Base-by-base conservation (phyloP, 164 flowering plant genomes). In the Platanus orientalis region DNA sequence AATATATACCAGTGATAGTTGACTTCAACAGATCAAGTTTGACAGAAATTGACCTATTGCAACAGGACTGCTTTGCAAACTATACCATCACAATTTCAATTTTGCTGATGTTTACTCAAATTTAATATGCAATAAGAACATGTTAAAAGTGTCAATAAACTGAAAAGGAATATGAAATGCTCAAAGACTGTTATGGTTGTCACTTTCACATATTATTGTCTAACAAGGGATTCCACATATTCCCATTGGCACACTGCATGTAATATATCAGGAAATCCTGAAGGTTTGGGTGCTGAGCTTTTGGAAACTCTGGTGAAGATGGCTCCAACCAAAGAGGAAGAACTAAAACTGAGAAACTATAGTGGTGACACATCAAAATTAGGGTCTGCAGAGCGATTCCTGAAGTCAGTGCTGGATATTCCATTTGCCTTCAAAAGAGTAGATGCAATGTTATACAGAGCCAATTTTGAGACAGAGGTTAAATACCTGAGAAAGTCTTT, bases 261-360 rank as follows among this genome's bases (percentile, higher is more conserved):
- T 25, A 58, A 74, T n/a, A n/a, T n/a, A n/a, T n/a, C 82, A 91
- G 95, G 97, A 57, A 89, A 82, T 67, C 84, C 83, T 40, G 97
- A 89, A 61, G 88, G 85, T 51, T 79, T 94, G 62, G 96, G 96
- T 34, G 75, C 85, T 44, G 97, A 94, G 74, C 92, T 91, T 57
- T 78, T 91, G 75, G 99, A 94, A 75, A 89, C 89, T 50, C 69
- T 94, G 73, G 92, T 90, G 48, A 94, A 89, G 87, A 94, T 94
- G 99, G 96, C 96, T 62, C 99, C 99, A 61, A 95, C 97, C 40
- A 89, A 88, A 73, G 97, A 95, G 74, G 99, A 95, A 83, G 99
- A 91, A 75, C 76, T 88, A 64, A 92, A 86, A 75, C 92, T 95
- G 49, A 77, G 79, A 75, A 87, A 84, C 60, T 92, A 89, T 75